Evolutionary conservation across 345 rosid genomes (phyloP), one percentile per base, ranked within the genome.

Genomic region (Gynandropsis gynandra): DNA sequence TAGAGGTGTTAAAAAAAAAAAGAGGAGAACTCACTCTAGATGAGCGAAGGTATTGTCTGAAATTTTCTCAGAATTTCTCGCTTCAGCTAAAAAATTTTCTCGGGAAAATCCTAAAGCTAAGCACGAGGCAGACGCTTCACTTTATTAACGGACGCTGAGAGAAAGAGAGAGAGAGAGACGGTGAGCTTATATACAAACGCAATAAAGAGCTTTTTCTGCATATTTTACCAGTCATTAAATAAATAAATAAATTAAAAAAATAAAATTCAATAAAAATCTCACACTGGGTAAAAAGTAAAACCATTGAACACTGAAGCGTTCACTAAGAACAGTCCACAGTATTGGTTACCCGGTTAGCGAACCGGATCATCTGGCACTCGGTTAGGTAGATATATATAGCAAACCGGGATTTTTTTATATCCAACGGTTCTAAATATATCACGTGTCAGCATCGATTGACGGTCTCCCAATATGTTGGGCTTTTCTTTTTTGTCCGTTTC

Each of bases 61-160:
- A 19, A 36, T 1, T 31, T 35, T 5, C 36, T 27, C 39, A 14
- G 47, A 58, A 46, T 7, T 56, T 55, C 56, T 48, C 24, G 10
- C 12, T 16, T 60, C 64, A 50, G 40, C 20, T n/a, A 19, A 37
- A 13, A 16, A 54, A 48, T 15, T 59, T 60, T 53, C 71, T 55
- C 61, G 57, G 57, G 62, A 59, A 60, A 60, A 54, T 54, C 4
- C 16, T 54, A 16, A 50, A 59, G 65, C 62, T 54, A 60, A 66
- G 76, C 54, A 45, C 60, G 56, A 46, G 44, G 65, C 1, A 50
- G 54, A 16, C 42, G 46, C 52, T 67, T 56, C 78, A 51, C 71
- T 59, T 66, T 59, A 39, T 16, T 42, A 53, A 57, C 42, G 31
- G 24, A 64, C 42, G 59, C 42, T 16, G 52, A 42, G 56, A 31